Percentiles rank a stretch among this genome's conserved stretches.
phyloP scores from a whole-genome alignment of 768 basidiomycete genomes.

The Mycena albidolilacea region DNA sequence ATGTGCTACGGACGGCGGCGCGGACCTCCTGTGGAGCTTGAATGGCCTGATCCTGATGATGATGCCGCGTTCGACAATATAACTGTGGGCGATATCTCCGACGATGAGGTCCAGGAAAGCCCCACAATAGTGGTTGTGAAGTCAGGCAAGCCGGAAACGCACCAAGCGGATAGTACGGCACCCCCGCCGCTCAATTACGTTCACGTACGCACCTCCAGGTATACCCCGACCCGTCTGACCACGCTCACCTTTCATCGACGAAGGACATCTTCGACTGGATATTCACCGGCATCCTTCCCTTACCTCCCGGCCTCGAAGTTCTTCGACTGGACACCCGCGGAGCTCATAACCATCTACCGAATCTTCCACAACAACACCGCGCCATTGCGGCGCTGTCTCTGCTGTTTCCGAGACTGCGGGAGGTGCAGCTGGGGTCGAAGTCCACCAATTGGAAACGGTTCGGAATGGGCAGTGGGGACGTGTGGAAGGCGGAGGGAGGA shows the following conservation, averaged over 20 bases:
- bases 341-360: neutral
- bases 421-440: neutral
- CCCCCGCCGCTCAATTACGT: neutral
- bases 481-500: slow-evolving; percentile 10
- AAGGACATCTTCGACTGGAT: slow-evolving; percentile 2
- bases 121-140: neutral
- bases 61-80: no score
- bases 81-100: neutral
- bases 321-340: neutral
- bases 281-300: neutral
- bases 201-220: neutral
- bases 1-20: slow-evolving; percentile 5
- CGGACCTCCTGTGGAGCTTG: neutral
- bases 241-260: neutral
- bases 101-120: neutral
- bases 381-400: neutral
- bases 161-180: neutral
- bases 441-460: slow-evolving; percentile 5
- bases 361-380: neutral
- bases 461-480: slow-evolving; percentile 1
- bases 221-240: neutral
- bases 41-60: slow-evolving; percentile 1
- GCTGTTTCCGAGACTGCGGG: neutral
- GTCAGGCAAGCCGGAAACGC: neutral
- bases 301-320: neutral